Evolutionary conservation across 768 basidiomycete genomes (phyloP).

Genomic region (Termitomyces sp.): DNA sequence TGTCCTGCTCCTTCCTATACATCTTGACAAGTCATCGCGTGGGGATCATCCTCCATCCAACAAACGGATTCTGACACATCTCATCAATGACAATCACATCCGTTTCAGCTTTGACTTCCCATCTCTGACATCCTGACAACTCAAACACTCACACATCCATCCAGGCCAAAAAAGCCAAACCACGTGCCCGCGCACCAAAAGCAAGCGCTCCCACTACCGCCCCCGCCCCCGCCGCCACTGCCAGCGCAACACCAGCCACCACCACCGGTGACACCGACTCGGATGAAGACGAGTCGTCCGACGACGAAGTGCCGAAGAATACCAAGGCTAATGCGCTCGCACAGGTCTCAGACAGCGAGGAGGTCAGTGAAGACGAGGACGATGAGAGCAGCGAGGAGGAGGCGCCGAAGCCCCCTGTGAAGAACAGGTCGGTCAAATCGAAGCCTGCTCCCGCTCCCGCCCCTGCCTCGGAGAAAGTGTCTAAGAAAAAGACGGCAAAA

Average conservation of each 20-base stretch:
- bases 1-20: background rate
- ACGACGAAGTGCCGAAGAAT: slow-evolving; percentile 27
- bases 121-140: background rate
- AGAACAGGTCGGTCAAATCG: slow-evolving; percentile 11
- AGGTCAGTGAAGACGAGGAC: slow-evolving; percentile 11
- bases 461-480: slow-evolving; percentile 7
- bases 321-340: slow-evolving; percentile 19
- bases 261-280: slow-evolving; percentile 17
- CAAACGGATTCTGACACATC: background rate
- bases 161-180: slow-evolving; percentile 21
- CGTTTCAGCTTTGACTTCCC: background rate
- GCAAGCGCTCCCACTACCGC: background rate
- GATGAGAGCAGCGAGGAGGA: slow-evolving; percentile 6
- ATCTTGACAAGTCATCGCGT: background rate
- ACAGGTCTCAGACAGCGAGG: background rate
- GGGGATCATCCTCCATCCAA: background rate
- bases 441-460: slow-evolving; percentile 3
- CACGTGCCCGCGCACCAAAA: slow-evolving; percentile 10
- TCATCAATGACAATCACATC: background rate
- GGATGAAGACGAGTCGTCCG: slow-evolving; percentile 13
- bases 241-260: slow-evolving; percentile 12
- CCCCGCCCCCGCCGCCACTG: background rate
- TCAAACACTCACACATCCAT: background rate
- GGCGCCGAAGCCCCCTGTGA: slow-evolving; percentile 12
- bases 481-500: slow-evolving; percentile 24